These are phyloP conservation scores for Inga laurina DNA, from an alignment of 306 rosid genomes.

Conservation along the genomic window DNA sequence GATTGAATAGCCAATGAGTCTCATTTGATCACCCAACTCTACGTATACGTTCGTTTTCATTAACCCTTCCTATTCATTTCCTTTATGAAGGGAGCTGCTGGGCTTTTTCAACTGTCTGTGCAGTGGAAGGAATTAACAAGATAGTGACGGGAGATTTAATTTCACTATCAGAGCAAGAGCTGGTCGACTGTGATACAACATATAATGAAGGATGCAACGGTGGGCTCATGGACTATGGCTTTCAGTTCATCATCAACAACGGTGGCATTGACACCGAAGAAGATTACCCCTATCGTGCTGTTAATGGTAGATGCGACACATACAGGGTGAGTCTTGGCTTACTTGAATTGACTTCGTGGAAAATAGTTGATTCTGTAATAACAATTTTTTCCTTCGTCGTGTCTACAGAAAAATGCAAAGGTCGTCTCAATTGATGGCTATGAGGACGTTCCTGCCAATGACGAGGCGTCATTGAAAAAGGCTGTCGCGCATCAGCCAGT, in stretches of 20 bases:
- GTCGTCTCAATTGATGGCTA: slow-evolving; percentile 69
- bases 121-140: slow-evolving; percentile 87
- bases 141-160: slow-evolving; percentile 75
- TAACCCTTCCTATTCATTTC: not conserved
- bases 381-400: not conserved
- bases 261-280: slow-evolving; percentile 86
- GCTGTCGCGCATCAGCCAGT: slow-evolving; percentile 84
- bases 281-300: slow-evolving; percentile 74
- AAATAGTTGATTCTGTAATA: not conserved
- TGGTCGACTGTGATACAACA: slow-evolving; percentile 76
- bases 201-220: slow-evolving; percentile 83
- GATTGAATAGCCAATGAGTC: not conserved
- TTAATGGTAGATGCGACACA: slow-evolving; percentile 59
- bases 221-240: slow-evolving; percentile 77
- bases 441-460: slow-evolving; percentile 65
- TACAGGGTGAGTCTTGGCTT: slow-evolving; percentile 50
- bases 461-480: slow-evolving; percentile 68
- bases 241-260: slow-evolving; percentile 74
- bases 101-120: slow-evolving; percentile 76
- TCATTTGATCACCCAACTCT: not conserved
- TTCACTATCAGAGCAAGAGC: slow-evolving; percentile 86
- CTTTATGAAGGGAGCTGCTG: slow-evolving; percentile 78
- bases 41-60: not conserved
- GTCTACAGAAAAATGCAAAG: slow-evolving; percentile 64
- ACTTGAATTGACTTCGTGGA: not conserved